A percentile compares a stretch with the other conserved stretches of the same genome.
Conservation (phyloP, 2,329 filamentous ascomycete species). For the Stemphylium lycopersici region DNA sequence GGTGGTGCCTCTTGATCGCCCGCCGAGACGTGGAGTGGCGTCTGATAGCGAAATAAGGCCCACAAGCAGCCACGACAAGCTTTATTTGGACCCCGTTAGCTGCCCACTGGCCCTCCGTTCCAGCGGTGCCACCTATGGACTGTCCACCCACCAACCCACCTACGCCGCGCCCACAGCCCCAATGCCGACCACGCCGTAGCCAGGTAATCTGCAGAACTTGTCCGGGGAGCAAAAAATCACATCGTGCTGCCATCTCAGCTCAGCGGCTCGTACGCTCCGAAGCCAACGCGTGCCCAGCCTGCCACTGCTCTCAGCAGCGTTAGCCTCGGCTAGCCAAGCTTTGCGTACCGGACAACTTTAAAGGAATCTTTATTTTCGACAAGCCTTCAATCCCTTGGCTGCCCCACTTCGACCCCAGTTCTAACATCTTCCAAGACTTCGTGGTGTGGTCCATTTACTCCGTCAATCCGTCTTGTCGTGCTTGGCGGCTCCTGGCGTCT, state of each 20-base stretch:
- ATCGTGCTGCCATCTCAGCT: no score
- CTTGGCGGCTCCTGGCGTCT: conserved; percentile 25
- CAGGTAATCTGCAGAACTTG: no score
- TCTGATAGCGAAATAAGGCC: conserved; percentile 45
- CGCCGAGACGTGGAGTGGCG: conserved; percentile 46
- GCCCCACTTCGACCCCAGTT: conserved; percentile 23
- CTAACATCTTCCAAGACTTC: conserved; percentile 38
- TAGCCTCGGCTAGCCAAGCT: conserved; percentile 36
- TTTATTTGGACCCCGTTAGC: conserved; percentile 47
- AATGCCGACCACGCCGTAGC: no score
- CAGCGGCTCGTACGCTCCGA: no score
- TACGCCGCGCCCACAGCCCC: no score
- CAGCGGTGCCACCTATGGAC: conserved; percentile 14
- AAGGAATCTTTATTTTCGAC: conserved; percentile 43
- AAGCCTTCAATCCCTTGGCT: conserved; percentile 44
- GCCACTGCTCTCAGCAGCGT: conserved; percentile 23
- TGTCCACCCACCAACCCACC: no score
- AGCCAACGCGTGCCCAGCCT: conserved; percentile 26
- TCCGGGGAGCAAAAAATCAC: no score
- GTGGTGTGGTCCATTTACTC: conserved; percentile 15
- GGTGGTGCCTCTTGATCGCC: conserved; percentile 40
- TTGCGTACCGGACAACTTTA: conserved; percentile 40
- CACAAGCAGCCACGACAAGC: conserved; percentile 44
- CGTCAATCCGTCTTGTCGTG: conserved; percentile 35
- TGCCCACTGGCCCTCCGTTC: conserved; percentile 21